phyloP scores from a whole-genome alignment of 768 basidiomycete genomes.

The Kockovaella imperatae region DNA sequence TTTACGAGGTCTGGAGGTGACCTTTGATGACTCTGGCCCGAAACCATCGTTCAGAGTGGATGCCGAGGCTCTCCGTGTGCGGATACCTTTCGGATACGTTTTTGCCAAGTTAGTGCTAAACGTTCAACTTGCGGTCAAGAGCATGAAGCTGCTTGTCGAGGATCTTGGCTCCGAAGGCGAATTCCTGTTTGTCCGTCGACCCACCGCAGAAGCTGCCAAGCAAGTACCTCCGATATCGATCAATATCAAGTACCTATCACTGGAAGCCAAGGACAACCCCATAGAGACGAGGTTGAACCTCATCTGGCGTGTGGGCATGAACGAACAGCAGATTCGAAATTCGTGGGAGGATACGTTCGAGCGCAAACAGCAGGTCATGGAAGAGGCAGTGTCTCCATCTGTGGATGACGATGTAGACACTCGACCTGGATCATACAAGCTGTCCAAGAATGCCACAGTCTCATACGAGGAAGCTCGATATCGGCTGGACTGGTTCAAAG shows the following conservation, averaged over 20 bases:
- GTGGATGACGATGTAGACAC: conserved; percentile 3
- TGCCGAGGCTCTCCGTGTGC: conserved; percentile 62
- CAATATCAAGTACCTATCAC: conserved; percentile 54
- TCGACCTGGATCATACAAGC: not conserved
- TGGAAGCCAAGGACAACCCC: conserved; percentile 77
- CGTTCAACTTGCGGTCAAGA: conserved; percentile 60
- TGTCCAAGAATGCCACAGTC: conserved; percentile 48
- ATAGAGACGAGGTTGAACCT: conserved; percentile 70
- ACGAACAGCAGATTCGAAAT: conserved; percentile 61
- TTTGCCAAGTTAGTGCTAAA: conserved; percentile 70
- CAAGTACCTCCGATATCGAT: conserved; percentile 58
- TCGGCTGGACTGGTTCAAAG: conserved; percentile 62
- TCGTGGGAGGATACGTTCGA: conserved; percentile 75
- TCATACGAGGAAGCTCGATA: conserved; percentile 63
- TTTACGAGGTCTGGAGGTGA: conserved; percentile 53
- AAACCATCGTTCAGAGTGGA: conserved; percentile 49
- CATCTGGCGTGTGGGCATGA: conserved; percentile 64
- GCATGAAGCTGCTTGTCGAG: conserved; percentile 59
- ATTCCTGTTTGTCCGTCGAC: conserved; percentile 55
- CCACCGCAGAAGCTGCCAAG: conserved; percentile 67
- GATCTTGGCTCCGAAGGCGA: conserved; percentile 53
- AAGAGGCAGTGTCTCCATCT: conserved; percentile 1
- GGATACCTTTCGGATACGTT: conserved; percentile 70
- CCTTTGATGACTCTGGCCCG: conserved; percentile 42
- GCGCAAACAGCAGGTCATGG: conserved; percentile 61